Conservation (phyloP, 352 stramenopile species). For the Albugo candida region DNA sequence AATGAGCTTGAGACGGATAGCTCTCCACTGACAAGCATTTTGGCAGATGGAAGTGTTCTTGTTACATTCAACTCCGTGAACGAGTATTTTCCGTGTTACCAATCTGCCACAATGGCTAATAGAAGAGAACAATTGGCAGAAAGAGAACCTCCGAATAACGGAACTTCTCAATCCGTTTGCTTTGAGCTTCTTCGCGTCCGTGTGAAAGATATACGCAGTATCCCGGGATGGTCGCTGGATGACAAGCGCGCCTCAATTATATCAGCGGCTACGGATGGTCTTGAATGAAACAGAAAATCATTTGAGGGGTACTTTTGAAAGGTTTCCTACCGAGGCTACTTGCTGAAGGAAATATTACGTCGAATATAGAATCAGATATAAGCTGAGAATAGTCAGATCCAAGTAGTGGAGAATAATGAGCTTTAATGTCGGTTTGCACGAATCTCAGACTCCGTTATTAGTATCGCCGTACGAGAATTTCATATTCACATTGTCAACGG, state of each 20-base stretch:
- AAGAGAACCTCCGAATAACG: constrained; percentile 11
- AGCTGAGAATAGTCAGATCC: not conserved
- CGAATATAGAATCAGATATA: not conserved
- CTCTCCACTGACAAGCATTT: constrained; percentile 29
- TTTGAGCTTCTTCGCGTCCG: constrained; percentile 54
- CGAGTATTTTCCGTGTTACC: constrained; percentile 60
- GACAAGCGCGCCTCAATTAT: not conserved
- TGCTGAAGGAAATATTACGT: constrained; percentile 2
- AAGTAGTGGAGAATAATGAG: constrained; percentile 20
- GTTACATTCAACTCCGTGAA: constrained; percentile 51
- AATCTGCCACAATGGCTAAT: not conserved
- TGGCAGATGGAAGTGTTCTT: constrained; percentile 48
- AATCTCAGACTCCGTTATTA: constrained; percentile 33
- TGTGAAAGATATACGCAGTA: constrained; percentile 67
- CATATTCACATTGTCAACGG: constrained; percentile 50
- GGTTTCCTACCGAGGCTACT: too few species aligned
- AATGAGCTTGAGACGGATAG: constrained; percentile 18
- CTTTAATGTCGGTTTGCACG: constrained; percentile 54
- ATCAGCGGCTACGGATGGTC: not conserved
- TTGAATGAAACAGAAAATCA: not conserved
- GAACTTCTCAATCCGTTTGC: constrained; percentile 23
- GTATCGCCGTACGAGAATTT: constrained; percentile 65
- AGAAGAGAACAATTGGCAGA: not conserved
- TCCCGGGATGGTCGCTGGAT: constrained; percentile 60
- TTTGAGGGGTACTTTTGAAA: too few species aligned